Evolutionary conservation across 108 stramenopile genomes (phyloP), one percentile per base, ranked within the genome.

Genomic region (Cyclotella kingstonii): DNA sequence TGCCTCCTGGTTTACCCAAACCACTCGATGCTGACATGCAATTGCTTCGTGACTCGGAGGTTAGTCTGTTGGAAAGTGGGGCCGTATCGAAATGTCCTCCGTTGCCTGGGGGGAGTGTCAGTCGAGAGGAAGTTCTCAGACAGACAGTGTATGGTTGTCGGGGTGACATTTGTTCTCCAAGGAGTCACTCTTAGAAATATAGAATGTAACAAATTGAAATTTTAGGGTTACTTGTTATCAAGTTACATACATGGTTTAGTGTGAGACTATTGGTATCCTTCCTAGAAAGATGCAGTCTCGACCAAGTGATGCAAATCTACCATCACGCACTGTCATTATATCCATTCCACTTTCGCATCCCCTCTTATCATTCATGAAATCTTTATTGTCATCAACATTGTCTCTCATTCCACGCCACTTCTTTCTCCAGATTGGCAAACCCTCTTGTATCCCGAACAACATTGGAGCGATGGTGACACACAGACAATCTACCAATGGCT

Each of bases 11-110:
- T 14, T 69, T 76, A 43, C 92, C 95, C 0, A 84, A 91, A 58
- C 95, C 95, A 5, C 61, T 94, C 26, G 81, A 81, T 14, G 78
- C 77, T 12, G 95, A 96, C 56, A 67, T 95, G 70, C 64, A 92
- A 62, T 46, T 78, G 10, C 81, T 96, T 7, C 59, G 68, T 21
- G 93, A 93, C 50, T 87, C 87, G 18, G 91, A 96, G 64, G 79
- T 67, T 38, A 67, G 70, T 36, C 52, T 96, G 77, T 36, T 94
- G 17, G 86, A 77, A 43, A 79, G 73, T 25, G 93, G 95, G 4
- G 87, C 90, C 18, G 84, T 94, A 39, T 81, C 79, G 1, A 73
- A 61, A 40, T 77, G 76, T 39, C 87, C 90, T 47, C 87, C 90
- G 0, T 46, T 84, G 41, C 83, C 85, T 5, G 90, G 90, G 15